phyloP scores from a whole-genome alignment of 2,329 filamentous ascomycete species.

The Calonectria montana region DNA sequence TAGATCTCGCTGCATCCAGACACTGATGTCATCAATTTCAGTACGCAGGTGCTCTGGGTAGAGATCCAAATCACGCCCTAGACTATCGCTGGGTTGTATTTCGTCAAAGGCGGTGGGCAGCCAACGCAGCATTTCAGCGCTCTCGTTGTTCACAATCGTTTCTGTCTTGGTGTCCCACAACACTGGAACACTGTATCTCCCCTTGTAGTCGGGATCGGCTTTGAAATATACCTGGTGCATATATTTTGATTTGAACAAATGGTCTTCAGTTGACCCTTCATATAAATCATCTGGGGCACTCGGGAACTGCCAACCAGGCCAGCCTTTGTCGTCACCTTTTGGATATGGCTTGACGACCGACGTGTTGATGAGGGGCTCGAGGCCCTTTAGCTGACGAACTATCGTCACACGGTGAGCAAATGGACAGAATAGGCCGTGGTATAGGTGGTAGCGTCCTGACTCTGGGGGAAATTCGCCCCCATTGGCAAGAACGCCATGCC shows the following conservation, averaged over 20 bases:
- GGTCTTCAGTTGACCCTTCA: constrained; percentile 69
- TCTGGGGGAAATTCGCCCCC: constrained; percentile 63
- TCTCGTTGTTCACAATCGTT: constrained; percentile 84
- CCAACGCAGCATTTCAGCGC: constrained; percentile 86
- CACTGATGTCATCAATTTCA: constrained; percentile 73
- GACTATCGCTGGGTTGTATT: constrained; percentile 54
- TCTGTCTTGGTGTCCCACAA: constrained; percentile 76
- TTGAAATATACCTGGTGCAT: constrained; percentile 78
- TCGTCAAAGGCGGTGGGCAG: constrained; percentile 80
- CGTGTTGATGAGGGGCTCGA: constrained; percentile 75
- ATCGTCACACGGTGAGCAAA: constrained; percentile 80
- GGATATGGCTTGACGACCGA: constrained; percentile 74
- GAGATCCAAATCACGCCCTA: constrained; percentile 61
- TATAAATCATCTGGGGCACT: constrained; percentile 61
- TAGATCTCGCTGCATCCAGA: constrained; percentile 70
- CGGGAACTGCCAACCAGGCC: constrained; percentile 73
- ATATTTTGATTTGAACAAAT: constrained; percentile 73
- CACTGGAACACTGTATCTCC: constrained; percentile 79
- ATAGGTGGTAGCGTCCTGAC: constrained; percentile 69
- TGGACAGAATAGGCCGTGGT: constrained; percentile 70
- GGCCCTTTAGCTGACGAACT: constrained; percentile 76
- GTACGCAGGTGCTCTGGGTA: constrained; percentile 63
- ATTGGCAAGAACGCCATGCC: constrained; percentile 37
- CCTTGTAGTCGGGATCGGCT: constrained; percentile 73
- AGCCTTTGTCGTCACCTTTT: constrained; percentile 72